phyloP scores from a whole-genome alignment of 202 grass and related monocot species.

The Panicum virgatum region DNA sequence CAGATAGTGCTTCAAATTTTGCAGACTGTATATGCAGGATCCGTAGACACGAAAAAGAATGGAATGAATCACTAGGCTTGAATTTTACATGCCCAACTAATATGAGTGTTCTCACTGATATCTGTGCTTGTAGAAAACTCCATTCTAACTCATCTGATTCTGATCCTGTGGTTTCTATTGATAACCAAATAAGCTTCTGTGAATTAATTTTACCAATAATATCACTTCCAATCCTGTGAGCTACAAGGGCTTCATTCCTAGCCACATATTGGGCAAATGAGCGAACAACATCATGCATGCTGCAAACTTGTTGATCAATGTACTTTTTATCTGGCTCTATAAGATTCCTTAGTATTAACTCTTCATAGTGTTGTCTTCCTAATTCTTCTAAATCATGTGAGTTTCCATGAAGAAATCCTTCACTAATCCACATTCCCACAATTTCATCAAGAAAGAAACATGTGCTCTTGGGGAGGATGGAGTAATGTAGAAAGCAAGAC shows the following conservation, averaged over 20 bases:
- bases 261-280: too few relatives aligned
- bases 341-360: slow-evolving; percentile 40
- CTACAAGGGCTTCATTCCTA: too few relatives aligned
- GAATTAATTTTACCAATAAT: neutral
- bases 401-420: slow-evolving; percentile 24
- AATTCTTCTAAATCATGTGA: neutral
- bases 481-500: slow-evolving; percentile 37
- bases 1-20: neutral
- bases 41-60: neutral
- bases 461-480: neutral
- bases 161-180: neutral
- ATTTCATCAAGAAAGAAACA: neutral
- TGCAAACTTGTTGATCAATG: too few relatives aligned
- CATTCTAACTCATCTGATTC: neutral
- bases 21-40: neutral
- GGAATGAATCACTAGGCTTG: neutral
- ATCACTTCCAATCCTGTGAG: neutral
- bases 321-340: neutral
- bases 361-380: slow-evolving; percentile 12
- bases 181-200: slow-evolving; percentile 1
- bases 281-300: too few relatives aligned
- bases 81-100: neutral
- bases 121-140: neutral
- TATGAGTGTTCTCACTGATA: neutral
- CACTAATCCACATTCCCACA: slow-evolving; percentile 2